Conservation (phyloP, 2,329 filamentous ascomycete genomes). For the Colletotrichum destructivum region DNA sequence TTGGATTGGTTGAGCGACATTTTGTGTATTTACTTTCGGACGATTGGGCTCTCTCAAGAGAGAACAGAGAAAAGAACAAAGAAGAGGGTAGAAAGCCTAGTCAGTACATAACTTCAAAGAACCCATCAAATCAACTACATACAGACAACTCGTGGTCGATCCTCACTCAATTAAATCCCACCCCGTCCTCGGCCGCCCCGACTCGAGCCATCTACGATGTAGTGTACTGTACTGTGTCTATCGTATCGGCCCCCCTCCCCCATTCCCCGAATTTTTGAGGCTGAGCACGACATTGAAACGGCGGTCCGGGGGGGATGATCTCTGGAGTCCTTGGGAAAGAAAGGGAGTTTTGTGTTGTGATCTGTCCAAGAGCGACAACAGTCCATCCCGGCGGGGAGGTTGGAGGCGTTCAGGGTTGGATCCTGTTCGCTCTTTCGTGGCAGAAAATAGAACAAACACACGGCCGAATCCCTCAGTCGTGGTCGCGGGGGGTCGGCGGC, state of each 20-base stretch:
- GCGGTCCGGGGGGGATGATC: conserved; percentile 15
- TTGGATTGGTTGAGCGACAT: conserved; percentile 22
- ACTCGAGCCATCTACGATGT: not conserved
- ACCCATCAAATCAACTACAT: no score
- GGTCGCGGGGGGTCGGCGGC: not conserved
- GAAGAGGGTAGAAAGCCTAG: not conserved
- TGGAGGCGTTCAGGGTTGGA: conserved; percentile 13
- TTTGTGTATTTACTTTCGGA: conserved; percentile 14
- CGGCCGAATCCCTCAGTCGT: not conserved
- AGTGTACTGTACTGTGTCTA: not conserved
- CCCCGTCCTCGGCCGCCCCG: not conserved
- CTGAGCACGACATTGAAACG: conserved; percentile 34
- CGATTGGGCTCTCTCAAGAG: conserved; percentile 6
- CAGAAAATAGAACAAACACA: not conserved
- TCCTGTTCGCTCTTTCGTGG: conserved; percentile 5
- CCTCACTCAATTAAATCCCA: no score
- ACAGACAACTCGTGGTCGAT: no score
- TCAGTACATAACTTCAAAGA: conserved; percentile 30
- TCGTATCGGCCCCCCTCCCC: not conserved
- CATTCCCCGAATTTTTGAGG: conserved; percentile 1
- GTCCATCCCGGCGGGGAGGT: not conserved
- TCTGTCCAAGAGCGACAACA: conserved; percentile 13
- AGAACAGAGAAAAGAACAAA: no score
- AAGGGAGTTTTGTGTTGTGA: conserved; percentile 9
- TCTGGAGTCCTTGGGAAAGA: not conserved